These are phyloP conservation scores for Candida michaelii DNA, from an alignment of 805 yeast species.

Conservation along the genomic window DNA sequence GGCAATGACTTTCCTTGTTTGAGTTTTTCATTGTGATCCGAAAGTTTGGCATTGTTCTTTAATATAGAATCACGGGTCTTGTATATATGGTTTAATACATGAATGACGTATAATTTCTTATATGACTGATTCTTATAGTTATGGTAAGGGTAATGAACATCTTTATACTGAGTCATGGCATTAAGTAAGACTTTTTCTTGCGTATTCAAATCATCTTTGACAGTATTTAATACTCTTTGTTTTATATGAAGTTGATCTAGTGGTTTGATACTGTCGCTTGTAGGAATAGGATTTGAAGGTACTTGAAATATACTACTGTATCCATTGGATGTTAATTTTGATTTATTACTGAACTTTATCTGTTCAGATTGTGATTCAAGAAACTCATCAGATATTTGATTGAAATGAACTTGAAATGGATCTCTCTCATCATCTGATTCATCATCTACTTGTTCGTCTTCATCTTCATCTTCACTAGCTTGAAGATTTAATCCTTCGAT, in stretches of 20 bases:
- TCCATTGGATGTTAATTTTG: slow-evolving; percentile 20
- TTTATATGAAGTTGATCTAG: slow-evolving; percentile 28
- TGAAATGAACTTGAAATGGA: slow-evolving; percentile 79
- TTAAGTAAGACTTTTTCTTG: slow-evolving; percentile 56
- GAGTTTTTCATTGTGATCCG: slow-evolving; percentile 40
- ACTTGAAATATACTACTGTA: slow-evolving; percentile 34
- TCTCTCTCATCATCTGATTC: slow-evolving; percentile 50
- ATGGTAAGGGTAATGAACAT: slow-evolving; percentile 60
- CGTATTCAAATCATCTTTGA: slow-evolving; percentile 17
- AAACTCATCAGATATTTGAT: slow-evolving; percentile 43
- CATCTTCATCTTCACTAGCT: slow-evolving; percentile 21
- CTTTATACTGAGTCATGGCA: slow-evolving; percentile 72
- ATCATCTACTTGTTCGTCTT: slow-evolving; percentile 22
- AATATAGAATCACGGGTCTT: slow-evolving; percentile 86
- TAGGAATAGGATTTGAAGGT: slow-evolving; percentile 24
- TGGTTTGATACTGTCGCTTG: slow-evolving; percentile 7
- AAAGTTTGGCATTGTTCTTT: slow-evolving; percentile 66
- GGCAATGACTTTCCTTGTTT: slow-evolving; percentile 33
- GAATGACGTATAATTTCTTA: slow-evolving; percentile 65
- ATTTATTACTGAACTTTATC: slow-evolving; percentile 28
- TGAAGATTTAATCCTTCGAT: slow-evolving; percentile 33
- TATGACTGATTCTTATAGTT: slow-evolving; percentile 52
- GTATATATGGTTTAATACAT: slow-evolving; percentile 76
- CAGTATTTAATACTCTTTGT: slow-evolving; percentile 25
- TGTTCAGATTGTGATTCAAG: slow-evolving; percentile 24